These are phyloP conservation scores for Ramaria sp. DNA, from an alignment of 768 basidiomycete species.

Conservation along the genomic window DNA sequence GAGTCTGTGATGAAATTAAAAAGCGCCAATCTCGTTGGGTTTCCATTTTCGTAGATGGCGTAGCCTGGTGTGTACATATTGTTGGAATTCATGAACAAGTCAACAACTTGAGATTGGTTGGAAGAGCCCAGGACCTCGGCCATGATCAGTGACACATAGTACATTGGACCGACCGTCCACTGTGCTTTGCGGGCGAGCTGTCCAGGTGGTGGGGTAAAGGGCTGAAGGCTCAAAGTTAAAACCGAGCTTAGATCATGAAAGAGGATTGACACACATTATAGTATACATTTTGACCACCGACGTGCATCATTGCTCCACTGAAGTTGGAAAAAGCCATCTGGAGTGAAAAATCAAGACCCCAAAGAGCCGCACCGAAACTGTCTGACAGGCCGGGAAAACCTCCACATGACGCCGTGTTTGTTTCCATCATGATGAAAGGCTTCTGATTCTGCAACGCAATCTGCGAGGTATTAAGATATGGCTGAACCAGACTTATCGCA, in stretches of 20 bases:
- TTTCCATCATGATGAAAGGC: slow-evolving; percentile 57
- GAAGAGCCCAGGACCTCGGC: slow-evolving; percentile 62
- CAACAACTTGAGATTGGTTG: slow-evolving; percentile 54
- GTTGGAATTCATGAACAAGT: slow-evolving; percentile 42
- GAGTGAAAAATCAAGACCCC: slow-evolving; percentile 51
- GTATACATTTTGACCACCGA: slow-evolving; percentile 53
- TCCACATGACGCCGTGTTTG: slow-evolving; percentile 45
- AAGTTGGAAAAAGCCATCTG: slow-evolving; percentile 47
- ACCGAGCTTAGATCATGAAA: slow-evolving; percentile 23
- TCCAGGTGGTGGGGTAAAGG: slow-evolving; percentile 33
- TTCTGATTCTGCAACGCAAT: slow-evolving; percentile 29
- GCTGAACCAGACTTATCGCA: slow-evolving; percentile 34
- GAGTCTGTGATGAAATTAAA: slow-evolving; percentile 65
- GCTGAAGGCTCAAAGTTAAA: slow-evolving; percentile 11
- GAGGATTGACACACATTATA: slow-evolving; percentile 44
- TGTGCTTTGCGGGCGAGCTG: slow-evolving; percentile 45
- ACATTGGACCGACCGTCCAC: slow-evolving; percentile 68
- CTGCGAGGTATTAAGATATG: slow-evolving; percentile 40
- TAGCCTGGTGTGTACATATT: slow-evolving; percentile 52
- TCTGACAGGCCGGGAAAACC: slow-evolving; percentile 45
- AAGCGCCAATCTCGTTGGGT: slow-evolving; percentile 48
- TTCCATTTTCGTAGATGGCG: slow-evolving; percentile 64
- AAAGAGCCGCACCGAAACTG: slow-evolving; percentile 47
- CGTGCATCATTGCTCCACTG: slow-evolving; percentile 37
- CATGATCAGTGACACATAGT: slow-evolving; percentile 61